Evolutionary conservation across 805 yeast species (phyloP).

Genomic region (Yamadazyma philogaea): DNA sequence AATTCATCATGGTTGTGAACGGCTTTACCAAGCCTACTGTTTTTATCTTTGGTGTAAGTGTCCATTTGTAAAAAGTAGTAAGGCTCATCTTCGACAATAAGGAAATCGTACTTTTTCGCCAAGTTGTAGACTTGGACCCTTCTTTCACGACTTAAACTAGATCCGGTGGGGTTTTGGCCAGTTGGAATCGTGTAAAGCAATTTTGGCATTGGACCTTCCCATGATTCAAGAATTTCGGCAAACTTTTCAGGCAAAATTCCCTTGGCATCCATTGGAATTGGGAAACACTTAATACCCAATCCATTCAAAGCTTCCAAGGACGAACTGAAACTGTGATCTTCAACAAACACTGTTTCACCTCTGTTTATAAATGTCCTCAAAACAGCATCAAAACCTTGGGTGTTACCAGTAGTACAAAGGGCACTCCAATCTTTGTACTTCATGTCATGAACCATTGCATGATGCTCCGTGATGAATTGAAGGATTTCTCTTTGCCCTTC

Average conservation of each 20-base stretch:
- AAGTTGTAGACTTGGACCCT: conserved; percentile 71
- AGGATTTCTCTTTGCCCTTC: conserved; percentile 75
- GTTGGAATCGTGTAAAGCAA: conserved; percentile 88
- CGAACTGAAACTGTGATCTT: conserved; percentile 79
- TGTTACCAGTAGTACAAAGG: conserved; percentile 75
- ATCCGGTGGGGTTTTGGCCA: conserved; percentile 98
- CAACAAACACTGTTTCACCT: conserved; percentile 82
- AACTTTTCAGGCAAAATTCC: conserved; percentile 77
- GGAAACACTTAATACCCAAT: conserved; percentile 62
- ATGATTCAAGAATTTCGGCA: conserved; percentile 56
- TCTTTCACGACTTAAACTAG: conserved; percentile 73
- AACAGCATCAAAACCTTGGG: conserved; percentile 84
- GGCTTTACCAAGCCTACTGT: conserved; percentile 27
- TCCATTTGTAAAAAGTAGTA: conserved; percentile 96
- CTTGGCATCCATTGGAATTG: conserved; percentile 71
- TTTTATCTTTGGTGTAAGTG: conserved; percentile 50
- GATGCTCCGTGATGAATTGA: conserved; percentile 73
- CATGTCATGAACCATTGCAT: conserved; percentile 47
- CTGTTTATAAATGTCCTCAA: conserved; percentile 73
- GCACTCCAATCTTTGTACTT: conserved; percentile 64
- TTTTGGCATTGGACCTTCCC: conserved; percentile 80
- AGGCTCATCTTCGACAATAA: conserved; percentile 94
- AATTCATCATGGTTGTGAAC: conserved; percentile 61
- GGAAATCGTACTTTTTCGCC: conserved; percentile 80
- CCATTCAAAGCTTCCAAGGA: conserved; percentile 81